Conservation (phyloP, 257 asterid species). For the Solanum chmielewskii region DNA sequence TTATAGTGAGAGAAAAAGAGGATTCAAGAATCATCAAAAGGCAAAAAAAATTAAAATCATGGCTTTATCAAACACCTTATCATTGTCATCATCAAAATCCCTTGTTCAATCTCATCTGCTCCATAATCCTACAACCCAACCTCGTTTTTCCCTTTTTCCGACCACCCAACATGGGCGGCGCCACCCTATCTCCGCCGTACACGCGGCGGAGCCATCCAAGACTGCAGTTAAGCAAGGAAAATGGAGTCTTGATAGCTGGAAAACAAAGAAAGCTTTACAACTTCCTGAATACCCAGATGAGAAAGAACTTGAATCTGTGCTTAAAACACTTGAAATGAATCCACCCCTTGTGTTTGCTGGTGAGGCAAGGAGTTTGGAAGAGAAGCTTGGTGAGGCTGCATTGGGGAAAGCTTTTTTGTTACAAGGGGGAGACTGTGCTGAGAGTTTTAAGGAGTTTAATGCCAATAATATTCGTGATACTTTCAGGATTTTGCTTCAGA, state of each 20-base stretch:
- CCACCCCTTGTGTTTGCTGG: slow-evolving; percentile 90
- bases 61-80: slow-evolving; percentile 48
- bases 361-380: slow-evolving; percentile 76
- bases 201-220: slow-evolving; percentile 63
- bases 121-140: slow-evolving; percentile 5
- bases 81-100: slow-evolving; percentile 35
- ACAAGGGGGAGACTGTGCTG: slow-evolving; percentile 89
- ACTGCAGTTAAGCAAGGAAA: slow-evolving; percentile 8
- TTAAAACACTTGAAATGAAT: slow-evolving; percentile 40
- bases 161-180: slow-evolving; percentile 18
- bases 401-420: slow-evolving; percentile 70
- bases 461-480: slow-evolving; percentile 74
- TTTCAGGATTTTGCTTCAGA: slow-evolving; percentile 65
- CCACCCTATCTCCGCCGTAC: slow-evolving; percentile 52
- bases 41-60: neutral
- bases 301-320: slow-evolving; percentile 48
- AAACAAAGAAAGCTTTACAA: slow-evolving; percentile 59
- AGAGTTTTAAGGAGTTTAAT: slow-evolving; percentile 75
- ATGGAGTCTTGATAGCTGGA: slow-evolving; percentile 64
- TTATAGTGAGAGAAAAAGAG: neutral
- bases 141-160: slow-evolving; percentile 14
- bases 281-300: slow-evolving; percentile 68
- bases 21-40: neutral
- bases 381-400: slow-evolving; percentile 66
- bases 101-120: slow-evolving; percentile 24